Conservation (phyloP, 2,329 filamentous ascomycete species). For the Aspergillus latus region DNA sequence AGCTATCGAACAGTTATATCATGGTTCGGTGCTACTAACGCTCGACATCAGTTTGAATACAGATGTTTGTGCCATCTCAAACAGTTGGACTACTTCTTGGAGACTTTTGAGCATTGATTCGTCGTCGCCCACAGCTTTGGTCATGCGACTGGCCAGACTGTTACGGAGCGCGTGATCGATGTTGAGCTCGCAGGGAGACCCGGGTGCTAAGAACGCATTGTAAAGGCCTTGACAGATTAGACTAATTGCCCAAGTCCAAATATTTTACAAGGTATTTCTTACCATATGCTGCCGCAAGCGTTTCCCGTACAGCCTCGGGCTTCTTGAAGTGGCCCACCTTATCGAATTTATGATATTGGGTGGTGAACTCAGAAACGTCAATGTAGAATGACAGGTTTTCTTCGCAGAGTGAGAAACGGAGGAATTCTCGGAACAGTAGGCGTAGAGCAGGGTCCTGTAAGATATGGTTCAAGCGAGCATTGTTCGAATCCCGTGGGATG, state of each 20-base stretch:
- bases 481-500: conserved; percentile 80
- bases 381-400: conserved; percentile 96
- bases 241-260: neutral
- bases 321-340: conserved; percentile 55
- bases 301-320: conserved; percentile 89
- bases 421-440: conserved; percentile 87
- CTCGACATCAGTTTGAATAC: conserved; percentile 99
- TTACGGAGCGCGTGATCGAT: conserved; percentile 95
- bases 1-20: conserved; percentile 13
- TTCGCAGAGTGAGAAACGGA: conserved; percentile 93
- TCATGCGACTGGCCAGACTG: conserved; percentile 93
- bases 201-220: conserved; percentile 94
- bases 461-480: conserved; percentile 89
- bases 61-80: conserved; percentile 90
- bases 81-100: conserved; percentile 83
- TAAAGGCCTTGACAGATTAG: conserved; percentile 65
- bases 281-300: conserved; percentile 92
- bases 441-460: conserved; percentile 85
- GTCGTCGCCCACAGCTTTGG: conserved; percentile 91
- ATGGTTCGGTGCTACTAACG: conserved; percentile 60
- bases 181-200: conserved; percentile 95
- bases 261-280: conserved; percentile 25
- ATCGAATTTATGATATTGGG: conserved; percentile 57
- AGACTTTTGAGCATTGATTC: conserved; percentile 89
- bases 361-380: conserved; percentile 87